phyloP scores from a whole-genome alignment of 2,329 filamentous ascomycete species.

The Alternaria sp. region DNA sequence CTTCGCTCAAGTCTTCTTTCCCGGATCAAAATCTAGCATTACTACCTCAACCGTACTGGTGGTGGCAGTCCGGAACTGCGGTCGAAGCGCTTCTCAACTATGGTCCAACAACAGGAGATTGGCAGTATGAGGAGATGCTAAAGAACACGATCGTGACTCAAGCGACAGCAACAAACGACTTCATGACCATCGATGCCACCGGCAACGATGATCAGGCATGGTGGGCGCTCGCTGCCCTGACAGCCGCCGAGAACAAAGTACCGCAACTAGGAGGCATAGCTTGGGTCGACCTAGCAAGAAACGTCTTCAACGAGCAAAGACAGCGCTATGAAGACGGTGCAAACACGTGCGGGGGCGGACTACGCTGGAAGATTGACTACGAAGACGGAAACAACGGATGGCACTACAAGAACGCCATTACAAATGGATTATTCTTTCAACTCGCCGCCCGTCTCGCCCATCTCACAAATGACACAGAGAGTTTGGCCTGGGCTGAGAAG shows the following conservation, averaged over 20 bases:
- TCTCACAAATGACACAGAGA: constrained; percentile 65
- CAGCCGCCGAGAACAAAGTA: constrained; percentile 72
- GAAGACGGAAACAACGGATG: constrained; percentile 72
- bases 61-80: constrained; percentile 43
- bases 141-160: constrained; percentile 35
- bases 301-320: constrained; percentile 75
- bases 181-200: constrained; percentile 50
- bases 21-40: constrained; percentile 30
- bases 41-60: constrained; percentile 36
- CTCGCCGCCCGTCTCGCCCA: constrained; percentile 77
- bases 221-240: constrained; percentile 73
- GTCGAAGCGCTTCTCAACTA: constrained; percentile 50
- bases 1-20: constrained; percentile 27
- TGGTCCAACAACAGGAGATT: constrained; percentile 53
- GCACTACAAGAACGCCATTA: constrained; percentile 81
- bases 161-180: constrained; percentile 43
- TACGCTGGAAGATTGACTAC: constrained; percentile 76
- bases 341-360: constrained; percentile 70
- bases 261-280: constrained; percentile 58
- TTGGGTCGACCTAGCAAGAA: constrained; percentile 72
- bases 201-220: constrained; percentile 80
- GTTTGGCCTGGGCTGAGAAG: constrained; percentile 68
- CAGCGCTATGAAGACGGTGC: constrained; percentile 70
- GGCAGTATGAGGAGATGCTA: constrained; percentile 50
- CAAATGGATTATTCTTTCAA: constrained; percentile 83